Base-by-base conservation (phyloP, 2,329 filamentous ascomycete genomes). In the Beauveria medogensis region DNA sequence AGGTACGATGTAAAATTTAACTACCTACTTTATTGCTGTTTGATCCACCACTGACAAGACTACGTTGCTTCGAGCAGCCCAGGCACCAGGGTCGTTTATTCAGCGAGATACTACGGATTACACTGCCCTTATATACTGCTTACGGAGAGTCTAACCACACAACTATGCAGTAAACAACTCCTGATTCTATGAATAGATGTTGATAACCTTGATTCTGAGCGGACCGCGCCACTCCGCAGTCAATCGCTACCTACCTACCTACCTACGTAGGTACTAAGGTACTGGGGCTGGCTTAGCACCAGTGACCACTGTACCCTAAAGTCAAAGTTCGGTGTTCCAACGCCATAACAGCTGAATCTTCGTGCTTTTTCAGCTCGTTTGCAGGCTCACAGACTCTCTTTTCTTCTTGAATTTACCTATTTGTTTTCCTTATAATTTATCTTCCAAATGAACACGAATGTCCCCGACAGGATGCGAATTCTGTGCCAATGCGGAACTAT, bases 401-500 rank as follows among this genome's bases (percentile, higher is more conserved):
- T 10, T 3, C 43, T 18, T 30, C 18, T 4, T 14, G 24, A 10
- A 18, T 20, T 34, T n/a, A 1, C 22, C 18, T 1, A 4, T 22
- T 37, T 18, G 2, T 55, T 3, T 54, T 41, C 37, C 12, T 10
- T 26, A 5, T 9, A 28, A 6, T 37, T 14, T 12, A 18, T 16
- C n/a, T 2, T 22, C 20, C 37, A 37, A 14, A 50, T 57, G 55
- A 37, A 20, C 7, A n/a, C 30, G n/a, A 12, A 34, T 16, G 8
- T 3, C 2, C 12, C 16, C 10, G n/a, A 30, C n/a, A 34, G 34
- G 5, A 57, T 57, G 59, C 53, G 54, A 6, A 64, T 73, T 37
- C 52, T 59, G 48, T 79, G 77, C 62, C 77, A 78, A 59, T 79
- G 77, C 68, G 73, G 72, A 56, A 59, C 66, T n/a, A 64, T 78